Base-by-base conservation (phyloP, 192 early-diverging fungal genomes). In the Cladochytrium replicatum region DNA sequence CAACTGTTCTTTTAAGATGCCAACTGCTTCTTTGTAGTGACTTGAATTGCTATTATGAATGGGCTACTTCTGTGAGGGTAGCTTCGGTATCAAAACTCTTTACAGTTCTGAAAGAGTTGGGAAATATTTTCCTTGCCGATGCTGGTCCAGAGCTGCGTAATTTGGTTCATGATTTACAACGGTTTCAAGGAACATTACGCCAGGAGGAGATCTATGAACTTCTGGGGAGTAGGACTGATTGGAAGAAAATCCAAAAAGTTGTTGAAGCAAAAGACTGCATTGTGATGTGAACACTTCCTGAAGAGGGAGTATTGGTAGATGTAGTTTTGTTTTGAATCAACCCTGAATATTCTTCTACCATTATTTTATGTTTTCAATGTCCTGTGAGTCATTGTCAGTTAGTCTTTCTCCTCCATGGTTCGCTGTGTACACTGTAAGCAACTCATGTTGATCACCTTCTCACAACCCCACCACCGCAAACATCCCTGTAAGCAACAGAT, bases 171-270 rank as follows among this genome's bases (percentile, higher is more conserved):
- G 88, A 91, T 48, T 44, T 77, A 48, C 75, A 76, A 27, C 69
- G 85, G 21, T 91, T 77, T 43, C 75, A 85, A 52, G 86, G 84
- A 13, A 63, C 77, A 21, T 51, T 91, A 38, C 62, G 80, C 30
- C 54, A 83, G 6, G 88, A 91, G 60, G 88, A 91, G 57, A 69
- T 91, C 15, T 86, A 83, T 57, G 88, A 91, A 67, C 75, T 91
- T 61, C 68, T 86, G 47, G 71, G 74, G 43, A 73, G 75, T 52
- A 60, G 88, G 21, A 80, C 77, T 42, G 88, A 91, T 49, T 91
- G 82, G 69, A 71, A 83, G 46, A 72, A 76, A 46, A 87, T 91
- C 34, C 72, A 81, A 46, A 74, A 81, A 60, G 68, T 69, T 28
- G 82, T 91, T 9, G 84, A 91, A 54, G 76, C 57, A 6, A 74